phyloP scores from a whole-genome alignment of 1,284 basidiomycete genomes.

The Apiotrichum akiyoshidainum region DNA sequence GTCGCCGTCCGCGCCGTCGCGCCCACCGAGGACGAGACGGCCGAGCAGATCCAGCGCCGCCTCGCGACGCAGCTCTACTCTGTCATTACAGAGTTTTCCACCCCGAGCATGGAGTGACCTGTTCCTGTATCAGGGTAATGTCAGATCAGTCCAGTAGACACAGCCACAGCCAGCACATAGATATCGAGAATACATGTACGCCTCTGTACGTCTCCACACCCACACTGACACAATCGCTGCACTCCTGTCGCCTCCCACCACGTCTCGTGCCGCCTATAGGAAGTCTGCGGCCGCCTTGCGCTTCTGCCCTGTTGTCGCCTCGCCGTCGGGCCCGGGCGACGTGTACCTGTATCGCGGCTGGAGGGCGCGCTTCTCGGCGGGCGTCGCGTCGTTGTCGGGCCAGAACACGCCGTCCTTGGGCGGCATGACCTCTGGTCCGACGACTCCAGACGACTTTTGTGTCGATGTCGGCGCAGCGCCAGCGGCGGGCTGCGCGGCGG shows the following conservation, averaged over 20 bases:
- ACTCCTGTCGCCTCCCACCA: too few relatives aligned
- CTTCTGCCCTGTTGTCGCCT: conserved; percentile 34
- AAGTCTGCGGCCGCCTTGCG: conserved; percentile 52
- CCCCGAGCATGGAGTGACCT: conserved; percentile 18
- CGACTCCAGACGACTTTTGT: not conserved
- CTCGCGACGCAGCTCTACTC: conserved; percentile 79
- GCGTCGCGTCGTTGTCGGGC: conserved; percentile 47
- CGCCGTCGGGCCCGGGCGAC: conserved; percentile 37
- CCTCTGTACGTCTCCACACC: not conserved
- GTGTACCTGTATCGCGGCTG: conserved; percentile 68
- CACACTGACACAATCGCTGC: conserved; percentile 24
- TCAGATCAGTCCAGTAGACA: not conserved
- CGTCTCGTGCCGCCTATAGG: not conserved
- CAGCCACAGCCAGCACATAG: not conserved
- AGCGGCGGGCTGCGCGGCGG: conserved; percentile 3
- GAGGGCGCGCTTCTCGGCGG: conserved; percentile 68
- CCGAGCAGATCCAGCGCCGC: conserved; percentile 69
- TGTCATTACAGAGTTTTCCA: conserved; percentile 65
- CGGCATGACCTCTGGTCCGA: conserved; percentile 28
- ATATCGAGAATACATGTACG: conserved; percentile 8
- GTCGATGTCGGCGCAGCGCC: conserved; percentile 7
- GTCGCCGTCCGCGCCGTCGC: conserved; percentile 59
- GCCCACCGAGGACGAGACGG: conserved; percentile 56
- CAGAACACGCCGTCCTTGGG: conserved; percentile 51
- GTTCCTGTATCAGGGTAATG: not conserved